Percentiles rank a stretch among this genome's conserved stretches.
Conservation (phyloP, 1,284 basidiomycete species). For the Omphalotus olearius region DNA sequence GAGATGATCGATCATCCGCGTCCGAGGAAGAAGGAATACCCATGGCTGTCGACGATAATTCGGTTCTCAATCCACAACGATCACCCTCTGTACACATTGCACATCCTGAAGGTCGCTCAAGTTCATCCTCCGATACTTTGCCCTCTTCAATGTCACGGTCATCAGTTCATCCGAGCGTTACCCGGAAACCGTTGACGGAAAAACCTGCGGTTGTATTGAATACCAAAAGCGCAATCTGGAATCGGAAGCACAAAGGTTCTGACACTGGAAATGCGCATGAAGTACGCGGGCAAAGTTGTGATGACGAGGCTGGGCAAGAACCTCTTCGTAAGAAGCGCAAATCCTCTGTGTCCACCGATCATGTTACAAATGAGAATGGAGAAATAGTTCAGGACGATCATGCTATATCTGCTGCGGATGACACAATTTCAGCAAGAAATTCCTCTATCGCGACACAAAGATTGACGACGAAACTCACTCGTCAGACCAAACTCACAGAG, state of each 20-base stretch:
- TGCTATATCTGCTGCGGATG: background rate
- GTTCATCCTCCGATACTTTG: background rate
- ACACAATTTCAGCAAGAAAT: background rate
- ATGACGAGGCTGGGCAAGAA: background rate
- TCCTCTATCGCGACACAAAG: background rate
- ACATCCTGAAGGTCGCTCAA: background rate
- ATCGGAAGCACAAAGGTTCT: background rate
- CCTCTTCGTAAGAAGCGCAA: slow-evolving; percentile 13
- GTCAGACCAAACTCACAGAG: slow-evolving; percentile 11
- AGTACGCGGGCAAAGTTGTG: background rate
- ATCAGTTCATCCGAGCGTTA: background rate
- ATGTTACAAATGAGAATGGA: background rate
- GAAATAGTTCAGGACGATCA: background rate
- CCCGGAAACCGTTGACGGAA: background rate
- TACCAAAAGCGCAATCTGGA: slow-evolving; percentile 7
- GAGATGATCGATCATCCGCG: too few species aligned
- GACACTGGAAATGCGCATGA: background rate
- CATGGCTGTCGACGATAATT: background rate
- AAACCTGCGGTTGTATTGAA: slow-evolving; percentile 1
- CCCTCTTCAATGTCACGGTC: background rate
- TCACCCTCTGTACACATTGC: too few species aligned
- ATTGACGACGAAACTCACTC: background rate
- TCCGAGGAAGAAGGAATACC: background rate
- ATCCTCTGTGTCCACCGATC: background rate
- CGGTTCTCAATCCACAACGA: background rate